Evolutionary conservation across 257 asterid genomes (phyloP).

Genomic region (Anisodus acutangulus): DNA sequence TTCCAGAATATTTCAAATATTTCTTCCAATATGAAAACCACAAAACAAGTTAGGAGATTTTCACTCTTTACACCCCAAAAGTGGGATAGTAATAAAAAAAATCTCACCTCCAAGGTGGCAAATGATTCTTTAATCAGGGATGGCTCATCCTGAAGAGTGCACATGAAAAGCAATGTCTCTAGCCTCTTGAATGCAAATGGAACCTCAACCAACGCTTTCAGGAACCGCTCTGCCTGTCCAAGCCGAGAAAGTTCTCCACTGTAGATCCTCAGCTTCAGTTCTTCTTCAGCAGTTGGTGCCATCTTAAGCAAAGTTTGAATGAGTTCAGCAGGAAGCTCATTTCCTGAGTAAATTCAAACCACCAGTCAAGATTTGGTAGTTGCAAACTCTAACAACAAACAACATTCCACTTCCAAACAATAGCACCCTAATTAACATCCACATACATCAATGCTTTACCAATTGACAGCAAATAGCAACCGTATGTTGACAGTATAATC

Average conservation of each 20-base stretch:
- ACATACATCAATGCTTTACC: background rate
- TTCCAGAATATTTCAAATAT: background rate
- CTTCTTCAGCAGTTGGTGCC: conserved; percentile 93
- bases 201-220: conserved; percentile 74
- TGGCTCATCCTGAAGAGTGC: conserved; percentile 74
- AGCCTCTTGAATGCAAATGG: conserved; percentile 88
- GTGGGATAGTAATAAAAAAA: background rate
- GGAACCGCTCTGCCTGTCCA: conserved; percentile 85
- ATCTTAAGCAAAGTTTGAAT: conserved; percentile 74
- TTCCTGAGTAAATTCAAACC: conserved; percentile 57
- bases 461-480: conserved; percentile 22
- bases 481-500: background rate
- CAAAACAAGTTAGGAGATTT: background rate
- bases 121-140: conserved; percentile 62
- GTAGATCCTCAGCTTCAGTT: conserved; percentile 76
- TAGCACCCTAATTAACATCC: conserved; percentile 16
- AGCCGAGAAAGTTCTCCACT: conserved; percentile 85
- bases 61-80: conserved; percentile 19
- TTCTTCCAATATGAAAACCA: background rate
- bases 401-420: conserved; percentile 30
- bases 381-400: background rate
- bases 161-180: conserved; percentile 73
- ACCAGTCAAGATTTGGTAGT: conserved; percentile 14
- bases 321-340: conserved; percentile 86
- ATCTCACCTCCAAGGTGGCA: conserved; percentile 73